Evolutionary conservation across 176 grass and related monocot species (phyloP).

Genomic region (Metroxylon sagu): DNA sequence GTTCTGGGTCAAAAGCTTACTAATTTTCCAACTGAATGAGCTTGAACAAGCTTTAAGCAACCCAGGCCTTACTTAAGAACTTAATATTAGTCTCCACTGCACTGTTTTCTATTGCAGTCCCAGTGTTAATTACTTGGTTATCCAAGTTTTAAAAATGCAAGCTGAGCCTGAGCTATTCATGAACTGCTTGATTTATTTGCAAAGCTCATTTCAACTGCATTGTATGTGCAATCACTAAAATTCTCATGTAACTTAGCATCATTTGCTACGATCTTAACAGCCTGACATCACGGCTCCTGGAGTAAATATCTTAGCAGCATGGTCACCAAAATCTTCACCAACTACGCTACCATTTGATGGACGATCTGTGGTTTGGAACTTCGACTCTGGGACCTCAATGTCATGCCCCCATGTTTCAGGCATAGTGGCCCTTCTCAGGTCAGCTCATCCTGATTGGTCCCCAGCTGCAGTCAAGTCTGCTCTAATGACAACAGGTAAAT

Average conservation of each 20-base stretch:
- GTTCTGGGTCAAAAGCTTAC: no score
- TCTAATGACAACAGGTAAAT: constrained; percentile 75
- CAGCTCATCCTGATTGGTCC: constrained; percentile 71
- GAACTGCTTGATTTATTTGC: no score
- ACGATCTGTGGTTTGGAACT: constrained; percentile 60
- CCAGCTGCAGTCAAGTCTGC: constrained; percentile 79
- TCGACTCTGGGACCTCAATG: constrained; percentile 86
- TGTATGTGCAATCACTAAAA: no score
- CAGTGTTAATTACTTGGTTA: no score
- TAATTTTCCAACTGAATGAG: no score
- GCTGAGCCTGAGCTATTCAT: no score
- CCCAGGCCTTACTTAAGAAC: no score
- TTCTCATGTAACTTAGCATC: background rate
- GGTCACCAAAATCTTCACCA: constrained; percentile 59
- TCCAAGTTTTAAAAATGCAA: no score
- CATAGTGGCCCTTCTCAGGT: constrained; percentile 71
- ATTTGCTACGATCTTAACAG: constrained; percentile 25
- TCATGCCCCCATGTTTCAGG: constrained; percentile 85
- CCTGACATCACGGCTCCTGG: constrained; percentile 79
- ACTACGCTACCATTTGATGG: constrained; percentile 47
- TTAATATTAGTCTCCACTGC: no score
- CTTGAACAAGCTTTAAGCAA: no score
- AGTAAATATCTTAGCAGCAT: constrained; percentile 80
- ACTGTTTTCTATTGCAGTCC: no score
- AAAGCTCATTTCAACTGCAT: no score